Percentiles rank a stretch among this genome's conserved stretches.
These are phyloP conservation scores for Marasmius fiardii DNA, from an alignment of 1,284 basidiomycete species.

Conservation along the genomic window DNA sequence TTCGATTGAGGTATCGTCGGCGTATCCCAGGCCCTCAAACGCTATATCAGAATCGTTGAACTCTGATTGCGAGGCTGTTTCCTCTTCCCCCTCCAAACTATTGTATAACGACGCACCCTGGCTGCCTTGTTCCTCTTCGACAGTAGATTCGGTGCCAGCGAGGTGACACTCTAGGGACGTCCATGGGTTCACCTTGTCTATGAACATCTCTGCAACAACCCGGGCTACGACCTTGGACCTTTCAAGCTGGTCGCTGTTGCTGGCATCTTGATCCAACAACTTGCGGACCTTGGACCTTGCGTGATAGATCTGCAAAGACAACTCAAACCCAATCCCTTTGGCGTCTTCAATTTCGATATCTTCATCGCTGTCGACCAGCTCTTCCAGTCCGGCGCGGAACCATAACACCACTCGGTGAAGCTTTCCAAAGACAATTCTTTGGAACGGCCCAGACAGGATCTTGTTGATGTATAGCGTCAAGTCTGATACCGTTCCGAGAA, in stretches of 20 bases:
- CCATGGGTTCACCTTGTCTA: neutral
- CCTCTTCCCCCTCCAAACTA: neutral
- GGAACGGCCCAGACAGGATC: neutral
- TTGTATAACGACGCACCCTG: neutral
- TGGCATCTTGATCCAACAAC: too few species aligned
- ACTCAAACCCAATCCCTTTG: neutral
- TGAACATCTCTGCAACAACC: neutral
- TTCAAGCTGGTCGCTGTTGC: too few species aligned
- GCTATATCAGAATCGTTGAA: too few species aligned
- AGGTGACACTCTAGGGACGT: neutral
- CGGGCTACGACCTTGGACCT: neutral
- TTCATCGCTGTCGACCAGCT: neutral
- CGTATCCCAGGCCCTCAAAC: too few species aligned
- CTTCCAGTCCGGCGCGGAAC: conserved; percentile 1
- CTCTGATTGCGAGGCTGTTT: too few species aligned
- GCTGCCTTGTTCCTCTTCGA: neutral
- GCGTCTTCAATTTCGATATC: neutral
- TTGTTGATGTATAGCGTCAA: neutral
- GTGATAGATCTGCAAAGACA: neutral
- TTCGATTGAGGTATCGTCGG: too few species aligned
- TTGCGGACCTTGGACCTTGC: neutral
- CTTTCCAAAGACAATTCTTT: neutral
- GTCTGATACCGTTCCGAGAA: neutral
- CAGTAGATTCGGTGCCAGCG: neutral
- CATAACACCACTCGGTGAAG: neutral